Evolutionary conservation across 805 yeast genomes (phyloP).

Genomic region (Metschnikowia santaceciliae): DNA sequence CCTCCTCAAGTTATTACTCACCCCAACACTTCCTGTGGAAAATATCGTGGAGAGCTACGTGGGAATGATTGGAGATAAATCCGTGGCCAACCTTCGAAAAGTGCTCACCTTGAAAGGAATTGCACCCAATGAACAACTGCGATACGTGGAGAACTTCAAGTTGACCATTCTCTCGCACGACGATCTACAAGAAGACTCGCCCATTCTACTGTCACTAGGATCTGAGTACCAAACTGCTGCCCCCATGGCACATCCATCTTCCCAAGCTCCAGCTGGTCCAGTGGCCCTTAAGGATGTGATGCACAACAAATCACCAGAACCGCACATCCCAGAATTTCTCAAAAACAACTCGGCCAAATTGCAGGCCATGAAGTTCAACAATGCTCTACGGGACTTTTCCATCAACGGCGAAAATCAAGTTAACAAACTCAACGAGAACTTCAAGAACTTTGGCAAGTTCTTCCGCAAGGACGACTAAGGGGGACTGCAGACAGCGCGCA

Average conservation of each 20-base stretch:
- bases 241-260: conserved; percentile 13
- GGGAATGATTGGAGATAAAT: conserved; percentile 60
- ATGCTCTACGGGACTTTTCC: conserved; percentile 41
- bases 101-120: conserved; percentile 62
- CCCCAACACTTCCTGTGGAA: conserved; percentile 58
- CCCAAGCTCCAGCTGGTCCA: conserved; percentile 13
- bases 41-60: conserved; percentile 64
- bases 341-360: conserved; percentile 29
- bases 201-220: conserved; percentile 28
- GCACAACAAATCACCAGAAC: conserved; percentile 24
- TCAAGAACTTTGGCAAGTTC: conserved; percentile 57
- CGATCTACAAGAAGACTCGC: conserved; percentile 26
- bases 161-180: conserved; percentile 29
- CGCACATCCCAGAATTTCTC: conserved; percentile 19
- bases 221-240: neutral
- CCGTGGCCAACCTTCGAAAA: conserved; percentile 59
- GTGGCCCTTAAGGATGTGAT: conserved; percentile 10
- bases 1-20: conserved; percentile 63
- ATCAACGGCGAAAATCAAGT: conserved; percentile 55
- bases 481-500: neutral
- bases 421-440: conserved; percentile 61
- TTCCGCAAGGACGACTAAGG: conserved; percentile 31
- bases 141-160: conserved; percentile 36
- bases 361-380: conserved; percentile 42
- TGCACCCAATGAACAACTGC: conserved; percentile 22